Base-by-base conservation (phyloP, 257 asterid species). In the Verbena officinalis region DNA sequence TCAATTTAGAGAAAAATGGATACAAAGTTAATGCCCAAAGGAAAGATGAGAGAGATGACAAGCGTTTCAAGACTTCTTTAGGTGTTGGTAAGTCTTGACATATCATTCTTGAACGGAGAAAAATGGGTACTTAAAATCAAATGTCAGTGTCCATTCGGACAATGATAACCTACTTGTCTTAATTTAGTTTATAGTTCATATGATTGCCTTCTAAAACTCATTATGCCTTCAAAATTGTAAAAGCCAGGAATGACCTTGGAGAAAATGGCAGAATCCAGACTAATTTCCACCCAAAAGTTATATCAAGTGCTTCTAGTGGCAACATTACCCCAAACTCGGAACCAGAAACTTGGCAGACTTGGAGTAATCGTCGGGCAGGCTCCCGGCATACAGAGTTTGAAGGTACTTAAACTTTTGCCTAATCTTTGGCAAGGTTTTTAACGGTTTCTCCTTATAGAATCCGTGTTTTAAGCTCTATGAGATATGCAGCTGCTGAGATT, bases 401-500 rank as follows among this genome's bases (percentile, higher is more conserved):
- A 88, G 96, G 96, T 84, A 49, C 69, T 52, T 39, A 22, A 58
- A 31, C 30, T 64, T 54, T 20, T 55, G 21, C 59, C 53, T 11
- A 22, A 51, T 31, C 14, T 36, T n/a, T 54, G 2, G 22, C n/a
- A 17, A 23, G 4, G 55, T 66, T 49, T 30, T 67, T 27, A 64
- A 58, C 64, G 55, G 56, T 69, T 67, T 45, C 4, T 21, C 4
- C 16, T 55, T 55, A n/a, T 36, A 30, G 16, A 49, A 22, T 67
- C 61, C 24, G 38, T 68, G 68, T 46, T 71, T 48, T 72, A 31
- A 69, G 63, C 58, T 62, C 54, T 44, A 33, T 58, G 57, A 52
- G 57, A 73, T 65, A 15, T 74, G 80, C 91, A 94, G 99, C 95
- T 79, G 97, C 85, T 27, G 99, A 94, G 78, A 80, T 93, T 67